phyloP scores from a whole-genome alignment of 768 basidiomycete genomes.

The Xanthoconium purpureum region DNA sequence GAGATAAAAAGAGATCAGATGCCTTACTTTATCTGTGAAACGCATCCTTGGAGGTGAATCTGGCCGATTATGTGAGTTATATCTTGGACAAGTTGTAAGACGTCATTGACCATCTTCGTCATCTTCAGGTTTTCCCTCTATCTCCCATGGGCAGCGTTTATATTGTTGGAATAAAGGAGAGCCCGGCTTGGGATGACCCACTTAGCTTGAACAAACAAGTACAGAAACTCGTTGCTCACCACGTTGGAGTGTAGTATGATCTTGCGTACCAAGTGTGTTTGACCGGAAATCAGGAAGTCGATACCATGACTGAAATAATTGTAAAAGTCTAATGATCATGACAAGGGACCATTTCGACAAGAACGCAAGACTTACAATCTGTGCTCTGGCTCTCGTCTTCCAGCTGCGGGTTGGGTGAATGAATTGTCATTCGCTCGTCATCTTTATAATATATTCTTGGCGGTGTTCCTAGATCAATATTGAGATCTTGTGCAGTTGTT shows the following conservation, averaged over 20 bases:
- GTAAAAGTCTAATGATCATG: constrained; percentile 66
- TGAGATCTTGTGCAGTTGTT: constrained; percentile 82
- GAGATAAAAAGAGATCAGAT: neutral
- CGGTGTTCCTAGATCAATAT: constrained; percentile 76
- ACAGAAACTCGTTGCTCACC: constrained; percentile 42
- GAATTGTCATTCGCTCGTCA: constrained; percentile 84
- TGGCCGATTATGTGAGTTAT: constrained; percentile 24
- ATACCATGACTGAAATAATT: constrained; percentile 92
- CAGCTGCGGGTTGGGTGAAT: constrained; percentile 45
- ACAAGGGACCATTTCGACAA: neutral
- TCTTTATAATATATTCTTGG: constrained; percentile 80
- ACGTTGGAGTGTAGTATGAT: constrained; percentile 86
- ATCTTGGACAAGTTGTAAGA: neutral
- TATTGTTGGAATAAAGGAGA: constrained; percentile 87
- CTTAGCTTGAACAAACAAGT: neutral
- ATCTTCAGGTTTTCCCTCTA: constrained; percentile 76
- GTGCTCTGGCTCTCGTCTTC: constrained; percentile 49
- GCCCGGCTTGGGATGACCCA: constrained; percentile 56
- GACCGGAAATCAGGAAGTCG: constrained; percentile 78
- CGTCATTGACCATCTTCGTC: constrained; percentile 67
- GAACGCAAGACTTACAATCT: constrained; percentile 41
- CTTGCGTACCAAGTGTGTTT: constrained; percentile 73
- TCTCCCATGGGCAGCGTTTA: constrained; percentile 88
- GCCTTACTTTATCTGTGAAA: constrained; percentile 63
- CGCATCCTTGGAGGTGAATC: constrained; percentile 74